Conservation (phyloP, 192 early-diverging fungal genomes). For the Cladochytrium replicatum region DNA sequence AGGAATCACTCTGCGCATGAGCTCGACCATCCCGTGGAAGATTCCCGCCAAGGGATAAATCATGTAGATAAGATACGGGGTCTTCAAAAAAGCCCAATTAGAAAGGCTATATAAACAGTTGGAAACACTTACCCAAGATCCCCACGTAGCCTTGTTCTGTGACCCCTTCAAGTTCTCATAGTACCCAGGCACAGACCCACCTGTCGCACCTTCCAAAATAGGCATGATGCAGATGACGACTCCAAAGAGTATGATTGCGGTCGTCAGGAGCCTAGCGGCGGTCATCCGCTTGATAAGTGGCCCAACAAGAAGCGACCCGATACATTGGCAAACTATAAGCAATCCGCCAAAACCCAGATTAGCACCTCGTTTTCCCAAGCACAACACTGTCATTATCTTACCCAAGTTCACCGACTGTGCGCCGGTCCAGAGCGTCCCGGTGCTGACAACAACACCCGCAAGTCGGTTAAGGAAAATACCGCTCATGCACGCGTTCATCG, state of each 20-base stretch:
- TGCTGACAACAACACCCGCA: too few species aligned
- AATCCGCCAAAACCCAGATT: too few species aligned
- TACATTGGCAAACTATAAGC: conserved; percentile 42
- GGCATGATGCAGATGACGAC: conserved; percentile 32
- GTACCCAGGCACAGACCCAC: conserved; percentile 20
- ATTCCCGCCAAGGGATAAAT: conserved; percentile 41
- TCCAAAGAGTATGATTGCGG: conserved; percentile 31
- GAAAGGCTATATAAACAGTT: too few species aligned
- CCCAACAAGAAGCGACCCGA: conserved; percentile 40
- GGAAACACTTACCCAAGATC: too few species aligned
- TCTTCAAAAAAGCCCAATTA: too few species aligned
- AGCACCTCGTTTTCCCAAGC: too few species aligned
- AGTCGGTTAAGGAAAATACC: conserved; percentile 21
- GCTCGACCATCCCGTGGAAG: conserved; percentile 45
- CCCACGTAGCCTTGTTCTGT: too few species aligned
- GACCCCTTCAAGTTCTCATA: too few species aligned
- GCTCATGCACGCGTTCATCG: conserved; percentile 23
- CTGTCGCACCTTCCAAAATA: conserved; percentile 43
- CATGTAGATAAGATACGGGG: conserved; percentile 22
- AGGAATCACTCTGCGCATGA: conserved; percentile 52
- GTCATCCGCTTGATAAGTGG: conserved; percentile 37
- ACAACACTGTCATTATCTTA: too few species aligned
- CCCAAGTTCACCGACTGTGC: conserved; percentile 19
- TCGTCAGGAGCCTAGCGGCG: conserved; percentile 26
- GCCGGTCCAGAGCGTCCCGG: conserved; percentile 6